Conservation (phyloP, 2,329 filamentous ascomycete species). For the Penicillium thymicola region DNA sequence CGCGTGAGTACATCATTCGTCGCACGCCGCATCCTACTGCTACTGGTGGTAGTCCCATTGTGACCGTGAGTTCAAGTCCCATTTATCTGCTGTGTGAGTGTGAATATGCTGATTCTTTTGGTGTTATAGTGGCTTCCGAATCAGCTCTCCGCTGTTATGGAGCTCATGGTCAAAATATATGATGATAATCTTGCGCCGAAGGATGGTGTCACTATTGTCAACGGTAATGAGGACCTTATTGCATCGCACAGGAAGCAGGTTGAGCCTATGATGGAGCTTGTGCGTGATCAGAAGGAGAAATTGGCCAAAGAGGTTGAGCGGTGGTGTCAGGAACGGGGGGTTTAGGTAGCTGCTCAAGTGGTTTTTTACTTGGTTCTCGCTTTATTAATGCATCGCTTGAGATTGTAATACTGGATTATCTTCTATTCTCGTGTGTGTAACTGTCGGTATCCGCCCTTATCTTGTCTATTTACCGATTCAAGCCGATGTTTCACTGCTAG, state of each 20-base stretch:
- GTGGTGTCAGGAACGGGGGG: conserved; percentile 47
- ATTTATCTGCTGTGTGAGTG: neutral
- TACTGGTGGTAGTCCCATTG: conserved; percentile 49
- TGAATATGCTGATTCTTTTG: neutral
- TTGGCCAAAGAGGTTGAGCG: conserved; percentile 42
- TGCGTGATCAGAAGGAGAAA: conserved; percentile 34
- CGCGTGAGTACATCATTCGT: conserved; percentile 49
- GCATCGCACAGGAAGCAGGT: conserved; percentile 35
- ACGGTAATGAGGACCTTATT: conserved; percentile 19
- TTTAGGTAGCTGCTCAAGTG: conserved; percentile 17
- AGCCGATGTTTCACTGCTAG: neutral
- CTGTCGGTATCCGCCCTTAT: neutral
- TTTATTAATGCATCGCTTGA: neutral
- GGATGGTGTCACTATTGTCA: conserved; percentile 20
- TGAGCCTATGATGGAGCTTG: conserved; percentile 38
- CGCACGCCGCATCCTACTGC: conserved; percentile 47
- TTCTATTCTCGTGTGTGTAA: neutral
- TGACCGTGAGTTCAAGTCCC: conserved; percentile 37
- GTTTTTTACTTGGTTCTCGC: neutral
- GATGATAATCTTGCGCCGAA: conserved; percentile 37
- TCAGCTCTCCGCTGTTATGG: conserved; percentile 49
- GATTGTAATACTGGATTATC: neutral
- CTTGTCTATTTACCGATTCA: neutral
- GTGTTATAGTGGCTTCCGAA: conserved; percentile 45
- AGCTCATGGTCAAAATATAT: conserved; percentile 47